These are phyloP conservation scores for Carex scoparia DNA, from an alignment of 176 grass and related monocot species.

Conservation along the genomic window DNA sequence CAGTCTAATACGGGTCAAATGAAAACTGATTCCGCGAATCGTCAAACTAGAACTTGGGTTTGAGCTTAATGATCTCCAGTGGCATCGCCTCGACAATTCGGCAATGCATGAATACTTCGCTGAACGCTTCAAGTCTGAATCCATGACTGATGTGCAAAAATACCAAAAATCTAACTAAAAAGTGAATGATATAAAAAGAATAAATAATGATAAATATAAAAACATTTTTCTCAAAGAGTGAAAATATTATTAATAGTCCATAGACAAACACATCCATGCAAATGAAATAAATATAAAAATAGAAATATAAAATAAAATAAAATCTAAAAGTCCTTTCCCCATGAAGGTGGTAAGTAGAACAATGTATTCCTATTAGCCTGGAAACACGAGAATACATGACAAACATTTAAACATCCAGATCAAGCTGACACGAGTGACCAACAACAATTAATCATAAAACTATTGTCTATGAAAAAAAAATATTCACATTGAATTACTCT, in stretches of 20 bases:
- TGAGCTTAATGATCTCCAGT: too few species aligned
- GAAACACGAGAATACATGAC: too few species aligned
- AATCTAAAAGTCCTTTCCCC: not conserved
- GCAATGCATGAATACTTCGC: too few species aligned
- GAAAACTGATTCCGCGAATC: too few species aligned
- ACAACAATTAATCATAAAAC: not conserved
- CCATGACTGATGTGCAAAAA: not conserved
- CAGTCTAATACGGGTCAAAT: too few species aligned
- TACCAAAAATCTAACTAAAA: not conserved
- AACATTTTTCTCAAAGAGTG: not conserved
- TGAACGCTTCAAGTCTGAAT: not conserved
- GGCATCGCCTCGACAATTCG: not conserved
- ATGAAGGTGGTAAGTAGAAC: not conserved
- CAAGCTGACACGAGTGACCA: not conserved
- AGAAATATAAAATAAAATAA: not conserved
- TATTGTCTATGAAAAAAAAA: not conserved
- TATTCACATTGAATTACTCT: constrained; percentile 2
- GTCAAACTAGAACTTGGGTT: too few species aligned
- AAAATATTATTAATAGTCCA: not conserved
- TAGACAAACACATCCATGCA: not conserved
- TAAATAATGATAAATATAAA: not conserved
- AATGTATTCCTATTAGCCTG: not conserved
- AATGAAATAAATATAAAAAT: not conserved
- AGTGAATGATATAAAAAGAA: not conserved
- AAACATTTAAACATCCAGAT: not conserved